These are phyloP conservation scores for Tilletiaria anomala DNA, from an alignment of 1,284 basidiomycete genomes.

Conservation along the genomic window DNA sequence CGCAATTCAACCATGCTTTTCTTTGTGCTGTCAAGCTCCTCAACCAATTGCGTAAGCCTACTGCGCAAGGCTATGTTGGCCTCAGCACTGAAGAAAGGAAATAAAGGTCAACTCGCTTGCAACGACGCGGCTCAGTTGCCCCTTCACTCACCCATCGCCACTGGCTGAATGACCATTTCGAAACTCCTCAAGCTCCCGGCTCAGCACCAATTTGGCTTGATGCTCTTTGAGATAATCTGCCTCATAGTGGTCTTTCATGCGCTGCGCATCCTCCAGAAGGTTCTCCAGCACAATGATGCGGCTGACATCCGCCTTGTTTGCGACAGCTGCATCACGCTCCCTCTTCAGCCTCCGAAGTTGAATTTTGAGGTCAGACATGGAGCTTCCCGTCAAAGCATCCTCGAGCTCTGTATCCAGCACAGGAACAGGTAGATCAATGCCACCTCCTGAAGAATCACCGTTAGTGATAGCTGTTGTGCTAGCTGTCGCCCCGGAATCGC, in stretches of 20 bases:
- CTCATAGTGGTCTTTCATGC: slow-evolving; percentile 78
- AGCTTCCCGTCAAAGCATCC: slow-evolving; percentile 64
- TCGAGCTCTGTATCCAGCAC: slow-evolving; percentile 68
- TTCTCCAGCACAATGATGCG: slow-evolving; percentile 71
- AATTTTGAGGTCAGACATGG: slow-evolving; percentile 69
- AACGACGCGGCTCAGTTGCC: not conserved
- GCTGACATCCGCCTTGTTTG: slow-evolving; percentile 60
- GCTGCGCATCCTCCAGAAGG: slow-evolving; percentile 72
- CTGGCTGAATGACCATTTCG: slow-evolving; percentile 59
- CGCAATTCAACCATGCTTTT: slow-evolving; percentile 58
- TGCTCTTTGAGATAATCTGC: slow-evolving; percentile 72
- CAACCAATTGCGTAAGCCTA: slow-evolving; percentile 69
- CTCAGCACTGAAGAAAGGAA: slow-evolving; percentile 50
- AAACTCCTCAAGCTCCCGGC: slow-evolving; percentile 74
- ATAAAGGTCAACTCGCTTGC: not conserved
- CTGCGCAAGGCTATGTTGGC: slow-evolving; percentile 73
- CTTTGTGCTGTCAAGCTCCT: slow-evolving; percentile 59
- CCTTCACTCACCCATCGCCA: slow-evolving; percentile 50
- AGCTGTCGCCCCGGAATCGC: not conserved
- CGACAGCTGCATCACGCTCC: slow-evolving; percentile 59
- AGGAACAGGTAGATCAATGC: not conserved
- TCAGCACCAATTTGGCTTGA: slow-evolving; percentile 63
- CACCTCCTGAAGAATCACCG: slow-evolving; percentile 1
- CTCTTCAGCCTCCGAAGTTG: slow-evolving; percentile 67
- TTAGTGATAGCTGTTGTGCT: too few relatives aligned